Evolutionary conservation across 306 rosid genomes (phyloP).

Genomic region (Rubus parviflorus): DNA sequence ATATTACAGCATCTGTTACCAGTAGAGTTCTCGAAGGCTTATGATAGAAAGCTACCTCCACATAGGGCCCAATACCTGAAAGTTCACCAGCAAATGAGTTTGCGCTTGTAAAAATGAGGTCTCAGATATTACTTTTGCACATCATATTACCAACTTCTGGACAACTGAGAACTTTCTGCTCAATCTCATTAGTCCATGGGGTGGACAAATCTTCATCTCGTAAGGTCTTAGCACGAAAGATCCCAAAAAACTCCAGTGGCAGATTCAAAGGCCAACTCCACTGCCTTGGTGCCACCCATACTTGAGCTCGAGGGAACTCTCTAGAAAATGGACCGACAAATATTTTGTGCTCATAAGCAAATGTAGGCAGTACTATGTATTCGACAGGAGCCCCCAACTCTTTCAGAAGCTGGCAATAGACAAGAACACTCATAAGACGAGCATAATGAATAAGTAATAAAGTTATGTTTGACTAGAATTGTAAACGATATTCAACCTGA

Average conservation of each 20-base stretch:
- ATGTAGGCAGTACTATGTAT: slow-evolving; percentile 85
- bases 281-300: slow-evolving; percentile 99
- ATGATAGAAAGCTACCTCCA: slow-evolving; percentile 94
- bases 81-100: slow-evolving; percentile 36
- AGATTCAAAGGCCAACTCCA: slow-evolving; percentile 99
- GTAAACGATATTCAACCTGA: slow-evolving; percentile 54
- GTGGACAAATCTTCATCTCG: slow-evolving; percentile 61
- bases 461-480: slow-evolving; percentile 16
- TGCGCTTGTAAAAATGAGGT: neutral
- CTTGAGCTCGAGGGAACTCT: slow-evolving; percentile 77
- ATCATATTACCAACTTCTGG: slow-evolving; percentile 91
- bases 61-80: slow-evolving; percentile 94
- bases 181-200: slow-evolving; percentile 87
- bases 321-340: slow-evolving; percentile 96
- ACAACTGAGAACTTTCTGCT: slow-evolving; percentile 84
- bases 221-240: slow-evolving; percentile 80
- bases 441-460: neutral
- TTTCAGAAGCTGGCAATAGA: slow-evolving; percentile 69
- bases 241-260: slow-evolving; percentile 84
- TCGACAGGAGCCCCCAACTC: slow-evolving; percentile 88
- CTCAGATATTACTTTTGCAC: neutral
- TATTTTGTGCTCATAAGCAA: slow-evolving; percentile 94
- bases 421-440: slow-evolving; percentile 13
- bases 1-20: slow-evolving; percentile 93
- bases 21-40: slow-evolving; percentile 78